These are phyloP conservation scores for Cladophialophora exuberans DNA, from an alignment of 2,329 filamentous ascomycete genomes.

Conservation along the genomic window DNA sequence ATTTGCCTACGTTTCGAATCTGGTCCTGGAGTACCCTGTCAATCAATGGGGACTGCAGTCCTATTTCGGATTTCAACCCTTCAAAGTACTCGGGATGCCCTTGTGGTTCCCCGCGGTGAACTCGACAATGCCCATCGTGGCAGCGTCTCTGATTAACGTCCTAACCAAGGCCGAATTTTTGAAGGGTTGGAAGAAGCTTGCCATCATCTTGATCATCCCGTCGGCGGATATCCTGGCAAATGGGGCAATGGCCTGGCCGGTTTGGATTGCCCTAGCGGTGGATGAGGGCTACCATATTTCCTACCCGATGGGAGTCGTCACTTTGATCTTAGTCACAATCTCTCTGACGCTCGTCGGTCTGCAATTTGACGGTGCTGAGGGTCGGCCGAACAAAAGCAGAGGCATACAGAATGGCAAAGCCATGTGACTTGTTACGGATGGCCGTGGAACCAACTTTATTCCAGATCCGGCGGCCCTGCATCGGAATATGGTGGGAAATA, in stretches of 20 bases:
- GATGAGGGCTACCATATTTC: conserved; percentile 7
- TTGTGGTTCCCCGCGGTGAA: conserved; percentile 13
- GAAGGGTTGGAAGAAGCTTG: conserved; percentile 13
- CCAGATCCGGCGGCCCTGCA: neutral
- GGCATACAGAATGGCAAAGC: neutral
- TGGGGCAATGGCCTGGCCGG: conserved; percentile 14
- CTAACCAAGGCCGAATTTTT: conserved; percentile 1
- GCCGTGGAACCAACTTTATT: neutral
- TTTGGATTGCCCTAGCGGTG: conserved; percentile 12
- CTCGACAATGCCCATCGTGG: conserved; percentile 10
- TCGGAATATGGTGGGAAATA: neutral
- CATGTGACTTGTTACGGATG: neutral
- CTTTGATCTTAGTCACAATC: neutral
- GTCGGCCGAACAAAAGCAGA: neutral
- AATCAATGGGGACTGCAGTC: conserved; percentile 11
- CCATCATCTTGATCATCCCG: conserved; percentile 11
- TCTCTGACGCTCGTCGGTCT: neutral
- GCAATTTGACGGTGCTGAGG: neutral
- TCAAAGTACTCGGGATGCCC: conserved; percentile 8
- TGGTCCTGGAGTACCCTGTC: neutral
- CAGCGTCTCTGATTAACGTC: conserved; percentile 2
- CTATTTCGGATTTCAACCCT: conserved; percentile 7
- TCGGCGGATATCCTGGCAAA: conserved; percentile 12
- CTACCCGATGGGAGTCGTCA: conserved; percentile 4
- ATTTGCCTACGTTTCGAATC: neutral